Conservation (phyloP, 1,284 basidiomycete genomes). For the Phellopilus nigrolimitatus region DNA sequence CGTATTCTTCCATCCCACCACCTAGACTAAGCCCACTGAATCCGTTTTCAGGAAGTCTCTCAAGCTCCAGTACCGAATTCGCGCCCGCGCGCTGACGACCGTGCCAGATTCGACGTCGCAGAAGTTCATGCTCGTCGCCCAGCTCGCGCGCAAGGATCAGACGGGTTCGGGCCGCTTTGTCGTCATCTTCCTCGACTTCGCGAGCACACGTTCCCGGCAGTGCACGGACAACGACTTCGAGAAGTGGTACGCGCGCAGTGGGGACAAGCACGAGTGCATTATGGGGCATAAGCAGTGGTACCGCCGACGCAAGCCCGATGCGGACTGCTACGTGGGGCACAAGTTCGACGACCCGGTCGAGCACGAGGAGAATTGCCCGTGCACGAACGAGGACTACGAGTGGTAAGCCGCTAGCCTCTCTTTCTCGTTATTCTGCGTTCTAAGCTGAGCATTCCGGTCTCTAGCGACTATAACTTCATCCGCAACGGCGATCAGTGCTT, state of each 20-base stretch:
- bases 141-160: slow-evolving; percentile 63
- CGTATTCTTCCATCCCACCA: slow-evolving; percentile 25
- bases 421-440: background rate
- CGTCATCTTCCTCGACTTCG: slow-evolving; percentile 83
- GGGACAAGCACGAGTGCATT: slow-evolving; percentile 70
- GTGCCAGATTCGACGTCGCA: slow-evolving; percentile 91
- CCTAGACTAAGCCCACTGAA: background rate
- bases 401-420: slow-evolving; percentile 51
- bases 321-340: slow-evolving; percentile 88
- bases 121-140: slow-evolving; percentile 84
- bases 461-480: slow-evolving; percentile 85
- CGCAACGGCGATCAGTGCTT: slow-evolving; percentile 71
- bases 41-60: slow-evolving; percentile 57
- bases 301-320: slow-evolving; percentile 75
- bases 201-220: slow-evolving; percentile 60
- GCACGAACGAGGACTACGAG: slow-evolving; percentile 87
- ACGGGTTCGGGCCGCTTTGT: slow-evolving; percentile 61
- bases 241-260: slow-evolving; percentile 78
- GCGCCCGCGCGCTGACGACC: slow-evolving; percentile 75
- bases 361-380: slow-evolving; percentile 81
- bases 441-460: background rate
- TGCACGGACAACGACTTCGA: slow-evolving; percentile 80
- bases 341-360: slow-evolving; percentile 85
- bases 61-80: slow-evolving; percentile 66
- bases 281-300: slow-evolving; percentile 99